Base-by-base conservation (phyloP, 2,329 filamentous ascomycete species). In the Verticillium dahliae region DNA sequence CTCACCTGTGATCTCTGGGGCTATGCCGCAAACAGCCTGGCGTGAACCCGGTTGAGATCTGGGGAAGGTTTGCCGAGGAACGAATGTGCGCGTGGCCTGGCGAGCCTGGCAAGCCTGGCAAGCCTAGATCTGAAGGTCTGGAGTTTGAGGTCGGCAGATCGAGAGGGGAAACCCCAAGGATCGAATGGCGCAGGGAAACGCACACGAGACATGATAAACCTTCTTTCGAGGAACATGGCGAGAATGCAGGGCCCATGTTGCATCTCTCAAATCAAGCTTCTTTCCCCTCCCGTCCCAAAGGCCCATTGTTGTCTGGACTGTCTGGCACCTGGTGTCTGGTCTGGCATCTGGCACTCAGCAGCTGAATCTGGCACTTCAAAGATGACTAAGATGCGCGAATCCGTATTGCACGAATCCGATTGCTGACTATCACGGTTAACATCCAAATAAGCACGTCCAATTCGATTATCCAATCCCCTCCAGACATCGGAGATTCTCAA, bases 31-130 rank as follows among this genome's bases (percentile, higher is more conserved):
- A 34, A 1, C 45, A 41, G 41, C 37, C 38, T 59, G 56, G 15
- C 15, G 60, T 37, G 37, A 27, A 34, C 62, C 59, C 39, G 57
- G 62, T 58, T 57, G 60, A 58, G 63, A 62, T 65, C 63, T 65
- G 63, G 63, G 63, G 62, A 64, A 60, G 56, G 62, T 63, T 63
- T 65, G 61, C 64, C 64, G 64, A 65, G 64, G 64, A 55, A 35
- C 63, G 62, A 34, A 7, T 50, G 10, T 18, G 39, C 13, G 39
- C 39, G 13, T 41, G 15, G 39, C 14, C 13, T 31, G 27, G 27
- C 5, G 18, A 22, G 18, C 18, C 18, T 22, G 18, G 18, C 18
- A 22, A 22, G 18, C 18, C 18, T 22, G 18, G 18, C 18, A 22
- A 22, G 18, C 18, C 18, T 22, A 22, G 18, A 22, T 10, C 37